phyloP scores from a whole-genome alignment of 306 rosid genomes.

The Vigna trinervia region DNA sequence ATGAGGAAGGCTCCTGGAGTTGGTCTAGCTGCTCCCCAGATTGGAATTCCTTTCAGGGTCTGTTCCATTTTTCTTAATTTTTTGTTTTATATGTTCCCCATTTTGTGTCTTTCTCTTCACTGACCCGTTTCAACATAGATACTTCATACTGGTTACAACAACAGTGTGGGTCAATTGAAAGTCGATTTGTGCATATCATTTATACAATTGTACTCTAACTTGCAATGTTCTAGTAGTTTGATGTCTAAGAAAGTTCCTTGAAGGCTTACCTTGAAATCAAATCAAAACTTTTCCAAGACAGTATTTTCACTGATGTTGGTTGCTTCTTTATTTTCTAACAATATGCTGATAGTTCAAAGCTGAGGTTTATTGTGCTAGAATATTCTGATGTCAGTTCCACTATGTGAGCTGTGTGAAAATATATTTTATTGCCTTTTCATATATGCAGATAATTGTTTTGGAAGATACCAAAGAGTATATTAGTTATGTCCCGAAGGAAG shows the following conservation, averaged over 20 bases:
- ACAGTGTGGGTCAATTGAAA: slow-evolving; percentile 20
- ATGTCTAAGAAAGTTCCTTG: neutral
- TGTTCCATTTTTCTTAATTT: slow-evolving; percentile 10
- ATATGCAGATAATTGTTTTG: slow-evolving; percentile 84
- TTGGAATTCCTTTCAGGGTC: slow-evolving; percentile 88
- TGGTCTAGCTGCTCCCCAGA: slow-evolving; percentile 95
- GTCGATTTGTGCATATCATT: slow-evolving; percentile 25
- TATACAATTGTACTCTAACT: neutral
- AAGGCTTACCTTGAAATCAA: neutral
- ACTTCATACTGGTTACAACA: neutral
- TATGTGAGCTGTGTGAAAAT: neutral
- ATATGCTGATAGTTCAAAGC: neutral
- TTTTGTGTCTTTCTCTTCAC: neutral
- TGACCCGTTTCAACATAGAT: neutral
- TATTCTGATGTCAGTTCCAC: slow-evolving; percentile 5
- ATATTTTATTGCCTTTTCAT: slow-evolving; percentile 5
- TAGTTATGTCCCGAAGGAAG: slow-evolving; percentile 79
- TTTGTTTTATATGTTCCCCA: neutral
- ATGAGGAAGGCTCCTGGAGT: slow-evolving; percentile 92
- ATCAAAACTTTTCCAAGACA: neutral
- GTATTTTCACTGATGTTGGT: neutral
- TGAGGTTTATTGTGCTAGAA: neutral
- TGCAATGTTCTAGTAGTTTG: neutral
- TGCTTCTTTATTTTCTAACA: neutral
- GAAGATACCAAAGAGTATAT: slow-evolving; percentile 86